phyloP scores from a whole-genome alignment of 495 filamentous ascomycete genomes.

The Delitschia confertaspora region DNA sequence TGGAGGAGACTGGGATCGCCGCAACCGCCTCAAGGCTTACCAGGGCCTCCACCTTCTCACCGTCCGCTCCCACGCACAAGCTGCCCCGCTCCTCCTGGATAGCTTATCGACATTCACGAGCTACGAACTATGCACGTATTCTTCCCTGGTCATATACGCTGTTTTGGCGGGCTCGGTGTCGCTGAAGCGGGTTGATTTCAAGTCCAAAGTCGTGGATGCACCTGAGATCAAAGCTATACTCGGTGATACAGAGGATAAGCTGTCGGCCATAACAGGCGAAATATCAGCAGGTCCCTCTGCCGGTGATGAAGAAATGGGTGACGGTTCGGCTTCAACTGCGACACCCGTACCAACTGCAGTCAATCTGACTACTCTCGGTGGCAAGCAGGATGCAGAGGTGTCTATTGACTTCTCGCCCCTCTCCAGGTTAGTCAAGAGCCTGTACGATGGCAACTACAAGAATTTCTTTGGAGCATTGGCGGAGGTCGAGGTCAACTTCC shows the following conservation, averaged over 20 bases:
- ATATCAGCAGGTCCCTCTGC: constrained; percentile 69
- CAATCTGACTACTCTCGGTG: constrained; percentile 74
- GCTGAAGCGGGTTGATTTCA: constrained; percentile 95
- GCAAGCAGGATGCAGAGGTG: constrained; percentile 63
- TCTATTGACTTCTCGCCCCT: constrained; percentile 74
- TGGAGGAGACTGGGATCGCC: constrained; percentile 95
- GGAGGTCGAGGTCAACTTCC: constrained; percentile 86
- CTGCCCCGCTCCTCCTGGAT: constrained; percentile 89
- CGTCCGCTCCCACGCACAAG: constrained; percentile 76
- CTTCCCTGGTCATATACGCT: constrained; percentile 85
- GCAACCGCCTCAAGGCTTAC: constrained; percentile 97
- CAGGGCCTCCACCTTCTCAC: constrained; percentile 90
- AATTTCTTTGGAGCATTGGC: constrained; percentile 85
- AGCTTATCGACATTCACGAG: constrained; percentile 97
- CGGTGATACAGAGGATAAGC: constrained; percentile 76
- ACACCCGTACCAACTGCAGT: constrained; percentile 59
- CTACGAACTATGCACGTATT: constrained; percentile 95
- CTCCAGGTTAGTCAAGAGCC: constrained; percentile 74
- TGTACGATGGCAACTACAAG: constrained; percentile 89
- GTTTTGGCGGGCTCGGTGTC: constrained; percentile 91
- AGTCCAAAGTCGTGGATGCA: constrained; percentile 94
- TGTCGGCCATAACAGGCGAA: constrained; percentile 67
- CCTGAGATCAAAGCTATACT: constrained; percentile 96
- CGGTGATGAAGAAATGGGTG: constrained; percentile 71
- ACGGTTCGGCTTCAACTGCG: constrained; percentile 44